Percentiles rank a stretch among this genome's conserved stretches.
phyloP scores from a whole-genome alignment of 2,329 filamentous ascomycete species.

The Colletotrichum liriopes region DNA sequence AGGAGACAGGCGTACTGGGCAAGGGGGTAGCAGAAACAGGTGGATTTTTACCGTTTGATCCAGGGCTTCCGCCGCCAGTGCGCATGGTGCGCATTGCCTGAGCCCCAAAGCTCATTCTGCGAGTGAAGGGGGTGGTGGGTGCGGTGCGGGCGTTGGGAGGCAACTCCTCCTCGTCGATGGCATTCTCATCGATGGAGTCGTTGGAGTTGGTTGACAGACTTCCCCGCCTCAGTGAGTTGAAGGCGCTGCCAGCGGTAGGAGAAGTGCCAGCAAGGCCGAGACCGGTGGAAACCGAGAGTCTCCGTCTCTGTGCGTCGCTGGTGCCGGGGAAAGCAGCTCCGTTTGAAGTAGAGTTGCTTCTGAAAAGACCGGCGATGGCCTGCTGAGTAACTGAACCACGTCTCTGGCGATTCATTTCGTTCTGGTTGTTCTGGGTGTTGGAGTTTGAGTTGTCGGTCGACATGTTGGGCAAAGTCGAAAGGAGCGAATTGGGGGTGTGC shows the following conservation, averaged over 20 bases:
- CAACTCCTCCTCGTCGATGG: slow-evolving; percentile 78
- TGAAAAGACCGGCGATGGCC: slow-evolving; percentile 72
- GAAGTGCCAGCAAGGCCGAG: slow-evolving; percentile 81
- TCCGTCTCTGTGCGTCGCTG: slow-evolving; percentile 73
- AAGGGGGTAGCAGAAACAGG: slow-evolving; percentile 56
- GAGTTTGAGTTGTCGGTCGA: slow-evolving; percentile 38
- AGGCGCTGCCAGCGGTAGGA: slow-evolving; percentile 69
- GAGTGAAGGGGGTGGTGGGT: slow-evolving; percentile 82
- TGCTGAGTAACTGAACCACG: slow-evolving; percentile 72
- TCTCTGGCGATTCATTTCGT: slow-evolving; percentile 56
- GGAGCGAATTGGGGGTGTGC: slow-evolving; percentile 8
- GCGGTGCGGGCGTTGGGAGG: slow-evolving; percentile 67
- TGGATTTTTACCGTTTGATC: slow-evolving; percentile 72
- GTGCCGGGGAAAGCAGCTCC: slow-evolving; percentile 62
- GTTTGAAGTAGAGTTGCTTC: slow-evolving; percentile 67
- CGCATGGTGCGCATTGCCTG: slow-evolving; percentile 82
- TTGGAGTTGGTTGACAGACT: slow-evolving; percentile 78
- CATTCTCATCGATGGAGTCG: slow-evolving; percentile 79
- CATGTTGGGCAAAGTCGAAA: slow-evolving; percentile 33
- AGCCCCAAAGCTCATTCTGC: slow-evolving; percentile 92
- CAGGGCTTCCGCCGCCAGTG: slow-evolving; percentile 71
- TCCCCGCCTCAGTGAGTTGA: slow-evolving; percentile 70
- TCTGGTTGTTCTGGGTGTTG: slow-evolving; percentile 38
- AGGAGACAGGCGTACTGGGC: slow-evolving; percentile 52
- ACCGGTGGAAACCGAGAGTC: slow-evolving; percentile 82